Conservation (phyloP, 257 asterid genomes). For the Solanum neorickii region DNA sequence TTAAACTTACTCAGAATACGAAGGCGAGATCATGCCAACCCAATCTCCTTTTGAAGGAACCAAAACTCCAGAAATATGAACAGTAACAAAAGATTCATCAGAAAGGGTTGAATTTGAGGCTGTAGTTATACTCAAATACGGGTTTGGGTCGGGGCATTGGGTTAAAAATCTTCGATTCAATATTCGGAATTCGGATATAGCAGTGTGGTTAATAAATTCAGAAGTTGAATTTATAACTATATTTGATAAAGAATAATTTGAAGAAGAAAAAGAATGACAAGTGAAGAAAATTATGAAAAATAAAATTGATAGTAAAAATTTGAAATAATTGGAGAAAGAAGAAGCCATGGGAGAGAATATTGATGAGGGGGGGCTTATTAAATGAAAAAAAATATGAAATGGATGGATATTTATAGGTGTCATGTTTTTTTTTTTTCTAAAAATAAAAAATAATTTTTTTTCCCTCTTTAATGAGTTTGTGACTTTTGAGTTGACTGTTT, state of each 20-base stretch:
- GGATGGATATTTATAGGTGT: background rate
- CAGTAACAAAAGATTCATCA: conserved; percentile 37
- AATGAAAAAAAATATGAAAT: background rate
- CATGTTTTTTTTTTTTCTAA: background rate
- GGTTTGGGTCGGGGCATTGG: conserved; percentile 39
- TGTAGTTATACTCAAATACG: conserved; percentile 28
- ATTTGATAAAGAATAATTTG: background rate
- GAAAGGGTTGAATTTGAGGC: conserved; percentile 22
- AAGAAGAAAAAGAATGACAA: background rate
- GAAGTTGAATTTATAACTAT: background rate
- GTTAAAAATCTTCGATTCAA: conserved; percentile 31
- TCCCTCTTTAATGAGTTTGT: background rate
- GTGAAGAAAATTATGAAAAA: background rate
- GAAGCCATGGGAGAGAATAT: background rate
- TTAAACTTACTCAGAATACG: conserved; percentile 41
- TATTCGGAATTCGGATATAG: conserved; percentile 52
- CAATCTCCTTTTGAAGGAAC: conserved; percentile 38
- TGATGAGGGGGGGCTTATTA: background rate
- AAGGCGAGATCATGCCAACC: conserved; percentile 83
- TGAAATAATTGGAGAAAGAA: background rate
- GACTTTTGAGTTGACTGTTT: background rate
- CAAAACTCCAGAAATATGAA: conserved; percentile 43
- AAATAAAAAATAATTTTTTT: background rate
- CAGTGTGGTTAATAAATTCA: conserved; percentile 43
- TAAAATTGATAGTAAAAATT: background rate